Base-by-base conservation (phyloP, 2,329 filamentous ascomycete genomes). In the Diplodia sapinea region DNA sequence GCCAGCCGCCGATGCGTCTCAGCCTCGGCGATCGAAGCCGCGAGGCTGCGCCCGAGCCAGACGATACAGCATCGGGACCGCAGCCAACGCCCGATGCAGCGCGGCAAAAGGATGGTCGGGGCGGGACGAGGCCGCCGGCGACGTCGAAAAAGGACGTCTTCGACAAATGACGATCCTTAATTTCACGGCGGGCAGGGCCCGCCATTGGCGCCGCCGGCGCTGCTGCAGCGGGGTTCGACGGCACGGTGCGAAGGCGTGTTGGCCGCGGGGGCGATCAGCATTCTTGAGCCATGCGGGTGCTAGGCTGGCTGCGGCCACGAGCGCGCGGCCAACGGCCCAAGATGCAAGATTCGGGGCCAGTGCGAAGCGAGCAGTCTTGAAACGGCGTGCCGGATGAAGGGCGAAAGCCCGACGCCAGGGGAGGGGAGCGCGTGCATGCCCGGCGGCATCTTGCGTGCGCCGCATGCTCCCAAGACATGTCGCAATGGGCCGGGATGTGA, bases 381-480 rank as follows among this genome's bases (percentile, higher is more conserved):
- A 68, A 64, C 66, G 66, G 66, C 56, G 29, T 56, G 51, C 40
- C 57, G 38, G 50, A 56, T 36, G 40, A 59, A 67, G 65, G 65
- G 56, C 54, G n/a, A 50, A 33, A 66, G 40, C 43, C 64, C 52
- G 64, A 57, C 33, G 64, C 65, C 65, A 67, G 56, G 49, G 50
- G 38, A 65, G 11, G 62, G 36, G 62, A 65, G 49, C 51, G 59
- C 59, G 59, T 63, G 59, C 59, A 63, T 63, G 59, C 59, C 50
- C 43, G 64, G 40, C 64, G 64, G 52, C 64, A 57, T 55, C 43
- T 66, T 59, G 64, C 54, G 54, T 66, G 54, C 54, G 54, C 64
- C 64, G 64, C 64, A 66, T 66, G 64, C 64, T 47, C 55, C 54
- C 64, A 66, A 59, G 65, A 67, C 55, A 67, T 67, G 65, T 67